Evolutionary conservation across 192 early-diverging fungal species (phyloP), one percentile per base, ranked within the genome.

Genomic region (Linderina pennispora): DNA sequence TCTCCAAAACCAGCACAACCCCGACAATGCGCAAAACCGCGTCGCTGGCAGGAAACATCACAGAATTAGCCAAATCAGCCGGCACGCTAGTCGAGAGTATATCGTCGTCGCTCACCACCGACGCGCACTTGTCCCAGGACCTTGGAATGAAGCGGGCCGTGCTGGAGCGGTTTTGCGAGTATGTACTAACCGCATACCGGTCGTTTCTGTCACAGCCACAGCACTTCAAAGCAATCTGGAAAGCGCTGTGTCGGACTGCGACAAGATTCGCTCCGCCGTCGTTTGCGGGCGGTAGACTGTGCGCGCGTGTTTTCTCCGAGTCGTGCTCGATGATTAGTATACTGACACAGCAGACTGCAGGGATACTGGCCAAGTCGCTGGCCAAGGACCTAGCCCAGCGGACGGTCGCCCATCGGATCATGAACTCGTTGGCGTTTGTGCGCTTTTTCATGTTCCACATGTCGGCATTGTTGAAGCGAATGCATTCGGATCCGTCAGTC

Each of bases 391-490:
- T 53, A 21, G 36, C 23, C 6, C 53, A 61, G 10, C 34, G 18
- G 9, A 62, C 48, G 32, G 13, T 50, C n/a, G 23, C 34, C 17
- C 53, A 50, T n/a, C 46, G 58, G 11, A 34, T 57, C n/a, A 62
- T 45, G 20, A 44, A 40, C 4, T 35, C 26, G 7, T 8, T 69
- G 45, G 58, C 58, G 24, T 60, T 53, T 35, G 49, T 69, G 23
- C 36, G 54, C 22, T 69, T 61, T 45, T 36, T 69, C 22, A 58
- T 69, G 4, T 69, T 69, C 24, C 65, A 61, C 36, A 52, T 69
- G 49, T 38, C 65, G 14, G 26, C 45, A 11, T 49, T 69, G 0
- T 8, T 62, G 33, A 15, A 44, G 4, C 45, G 35, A 9, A 36
- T 60, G 5, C 37, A 34, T 14, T 14, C 19, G 23, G 13, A 24